Conservation (phyloP, 1,284 basidiomycete genomes). For the Schizophyllum amplum region DNA sequence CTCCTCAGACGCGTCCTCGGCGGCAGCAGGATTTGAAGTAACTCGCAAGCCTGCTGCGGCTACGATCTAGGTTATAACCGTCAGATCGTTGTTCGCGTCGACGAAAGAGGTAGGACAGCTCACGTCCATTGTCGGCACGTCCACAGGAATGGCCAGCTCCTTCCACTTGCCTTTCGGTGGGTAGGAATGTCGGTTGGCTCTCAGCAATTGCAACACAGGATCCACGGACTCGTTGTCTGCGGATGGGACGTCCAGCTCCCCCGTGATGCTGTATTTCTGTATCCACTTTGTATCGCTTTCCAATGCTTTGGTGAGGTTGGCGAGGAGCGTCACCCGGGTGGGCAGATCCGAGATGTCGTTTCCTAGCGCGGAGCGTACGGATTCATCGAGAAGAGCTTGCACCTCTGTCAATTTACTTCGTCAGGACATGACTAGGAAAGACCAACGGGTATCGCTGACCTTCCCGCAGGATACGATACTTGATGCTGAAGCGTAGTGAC, state of each 20-base stretch:
- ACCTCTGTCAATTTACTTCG: constrained; percentile 2
- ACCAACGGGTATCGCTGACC: constrained; percentile 33
- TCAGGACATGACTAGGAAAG: not conserved
- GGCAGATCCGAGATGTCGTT: constrained; percentile 12
- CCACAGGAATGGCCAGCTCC: constrained; percentile 71
- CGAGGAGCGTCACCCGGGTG: constrained; percentile 34
- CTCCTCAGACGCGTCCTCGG: constrained; percentile 23
- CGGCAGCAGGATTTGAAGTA: constrained; percentile 26
- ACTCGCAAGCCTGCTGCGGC: constrained; percentile 55
- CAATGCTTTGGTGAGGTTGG: constrained; percentile 46
- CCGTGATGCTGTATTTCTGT: constrained; percentile 56
- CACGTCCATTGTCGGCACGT: constrained; percentile 74
- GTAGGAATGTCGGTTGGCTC: constrained; percentile 27
- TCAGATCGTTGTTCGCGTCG: not conserved
- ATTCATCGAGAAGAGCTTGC: constrained; percentile 1
- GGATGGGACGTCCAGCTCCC: constrained; percentile 52
- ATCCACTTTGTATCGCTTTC: constrained; percentile 60
- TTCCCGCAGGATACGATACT: constrained; percentile 68
- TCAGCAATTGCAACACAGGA: constrained; percentile 32
- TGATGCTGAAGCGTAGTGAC: constrained; percentile 51
- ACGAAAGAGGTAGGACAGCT: constrained; percentile 20
- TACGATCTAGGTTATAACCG: constrained; percentile 42
- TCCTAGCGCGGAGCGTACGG: constrained; percentile 1
- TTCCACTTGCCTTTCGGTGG: constrained; percentile 45
- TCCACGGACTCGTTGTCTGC: constrained; percentile 28